A percentile compares a stretch with the other conserved stretches of the same genome.
These are phyloP conservation scores for Lecanicillium sp. DNA, from an alignment of 2,329 filamentous ascomycete species.

Conservation along the genomic window DNA sequence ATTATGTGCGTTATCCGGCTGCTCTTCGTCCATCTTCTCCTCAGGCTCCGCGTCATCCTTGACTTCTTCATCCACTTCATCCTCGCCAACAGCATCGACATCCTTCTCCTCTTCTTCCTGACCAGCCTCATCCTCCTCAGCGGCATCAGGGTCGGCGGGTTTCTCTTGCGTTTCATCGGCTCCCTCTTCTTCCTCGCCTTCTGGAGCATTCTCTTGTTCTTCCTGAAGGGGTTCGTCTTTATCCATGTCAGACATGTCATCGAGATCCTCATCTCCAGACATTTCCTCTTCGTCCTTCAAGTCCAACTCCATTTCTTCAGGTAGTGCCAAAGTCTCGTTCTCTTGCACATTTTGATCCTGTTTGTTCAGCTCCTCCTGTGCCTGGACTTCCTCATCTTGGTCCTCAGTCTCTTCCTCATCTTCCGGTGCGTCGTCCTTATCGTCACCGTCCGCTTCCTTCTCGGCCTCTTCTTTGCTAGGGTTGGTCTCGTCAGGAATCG, in stretches of 20 bases:
- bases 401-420: constrained; percentile 51
- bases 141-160: constrained; percentile 5
- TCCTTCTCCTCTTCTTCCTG: constrained; percentile 36
- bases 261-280: constrained; percentile 51
- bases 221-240: constrained; percentile 30
- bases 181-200: constrained; percentile 32
- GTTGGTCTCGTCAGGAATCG: constrained; percentile 54
- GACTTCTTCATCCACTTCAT: constrained; percentile 23
- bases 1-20: constrained; percentile 41
- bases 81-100: constrained; percentile 44
- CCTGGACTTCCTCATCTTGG: constrained; percentile 48
- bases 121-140: constrained; percentile 36
- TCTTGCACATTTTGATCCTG: constrained; percentile 74
- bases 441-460: constrained; percentile 42
- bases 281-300: constrained; percentile 62
- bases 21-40: constrained; percentile 25
- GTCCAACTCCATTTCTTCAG: constrained; percentile 82
- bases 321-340: constrained; percentile 74
- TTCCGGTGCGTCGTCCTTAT: constrained; percentile 40
- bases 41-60: constrained; percentile 23
- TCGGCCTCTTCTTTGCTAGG: constrained; percentile 39
- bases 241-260: constrained; percentile 49
- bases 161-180: constrained; percentile 33
- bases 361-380: constrained; percentile 50
- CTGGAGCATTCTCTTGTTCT: constrained; percentile 30